Conservation (phyloP, 371 early-diverging fungal species). For the Mucor circinelloides region DNA sequence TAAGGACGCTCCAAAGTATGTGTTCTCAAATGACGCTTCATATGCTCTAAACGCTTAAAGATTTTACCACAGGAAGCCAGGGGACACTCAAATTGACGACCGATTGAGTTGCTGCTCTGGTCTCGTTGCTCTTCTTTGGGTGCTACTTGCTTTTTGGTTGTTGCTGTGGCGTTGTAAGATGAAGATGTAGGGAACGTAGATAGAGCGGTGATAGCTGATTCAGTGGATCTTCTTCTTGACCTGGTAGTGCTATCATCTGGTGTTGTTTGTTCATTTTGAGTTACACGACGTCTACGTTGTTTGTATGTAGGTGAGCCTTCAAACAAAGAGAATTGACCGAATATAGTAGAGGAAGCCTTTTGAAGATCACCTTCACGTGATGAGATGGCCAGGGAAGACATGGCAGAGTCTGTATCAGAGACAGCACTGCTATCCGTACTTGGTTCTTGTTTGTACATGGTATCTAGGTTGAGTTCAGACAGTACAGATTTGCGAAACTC, state of each 20-base stretch:
- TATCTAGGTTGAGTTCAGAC: constrained; percentile 34
- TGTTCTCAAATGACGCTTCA: constrained; percentile 87
- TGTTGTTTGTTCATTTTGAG: background rate
- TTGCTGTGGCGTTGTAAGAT: background rate
- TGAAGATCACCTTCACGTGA: constrained; percentile 19
- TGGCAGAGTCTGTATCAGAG: background rate
- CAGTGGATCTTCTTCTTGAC: background rate
- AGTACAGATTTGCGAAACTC: constrained; percentile 38
- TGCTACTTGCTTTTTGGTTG: background rate
- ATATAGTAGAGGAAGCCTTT: constrained; percentile 41
- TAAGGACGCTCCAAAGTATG: constrained; percentile 83
- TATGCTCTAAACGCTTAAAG: constrained; percentile 85
- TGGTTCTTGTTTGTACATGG: constrained; percentile 17
- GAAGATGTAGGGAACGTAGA: background rate
- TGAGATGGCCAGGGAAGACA: constrained; percentile 10
- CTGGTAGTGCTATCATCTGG: background rate
- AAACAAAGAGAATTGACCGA: constrained; percentile 69
- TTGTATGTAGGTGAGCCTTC: constrained; percentile 75
- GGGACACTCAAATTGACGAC: constrained; percentile 32
- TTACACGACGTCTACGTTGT: constrained; percentile 67
- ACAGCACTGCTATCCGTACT: background rate
- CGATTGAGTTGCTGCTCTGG: background rate
- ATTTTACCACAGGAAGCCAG: constrained; percentile 52
- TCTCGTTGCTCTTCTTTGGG: background rate
- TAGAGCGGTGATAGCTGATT: background rate